These are phyloP conservation scores for Tothia fuscella DNA, from an alignment of 2,329 filamentous ascomycete genomes.

Conservation along the genomic window DNA sequence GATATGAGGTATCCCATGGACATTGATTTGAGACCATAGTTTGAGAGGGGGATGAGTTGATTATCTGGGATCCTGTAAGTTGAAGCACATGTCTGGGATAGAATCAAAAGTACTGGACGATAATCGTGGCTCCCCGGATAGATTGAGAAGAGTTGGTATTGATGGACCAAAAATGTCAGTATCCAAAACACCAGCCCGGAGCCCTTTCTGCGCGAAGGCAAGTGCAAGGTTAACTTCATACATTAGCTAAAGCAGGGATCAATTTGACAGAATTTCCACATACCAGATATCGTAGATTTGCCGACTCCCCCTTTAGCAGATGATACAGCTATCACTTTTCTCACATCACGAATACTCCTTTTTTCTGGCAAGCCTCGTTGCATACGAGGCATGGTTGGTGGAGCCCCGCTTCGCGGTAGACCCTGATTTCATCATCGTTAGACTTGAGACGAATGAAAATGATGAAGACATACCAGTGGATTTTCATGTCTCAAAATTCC, in stretches of 20 bases:
- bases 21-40: slow-evolving; percentile 96
- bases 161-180: slow-evolving; percentile 96
- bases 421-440: slow-evolving; percentile 43
- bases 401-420: slow-evolving; percentile 60
- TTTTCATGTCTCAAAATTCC: slow-evolving; percentile 62
- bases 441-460: not conserved
- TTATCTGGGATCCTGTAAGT: slow-evolving; percentile 43
- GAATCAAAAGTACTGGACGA: slow-evolving; percentile 48
- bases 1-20: slow-evolving; percentile 91
- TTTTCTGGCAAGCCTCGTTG: slow-evolving; percentile 72
- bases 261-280: slow-evolving; percentile 11
- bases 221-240: slow-evolving; percentile 63
- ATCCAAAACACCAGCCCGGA: slow-evolving; percentile 78
- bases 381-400: slow-evolving; percentile 57
- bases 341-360: slow-evolving; percentile 69
- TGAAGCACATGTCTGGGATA: not conserved
- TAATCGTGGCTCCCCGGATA: slow-evolving; percentile 66
- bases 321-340: slow-evolving; percentile 90
- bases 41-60: slow-evolving; percentile 74
- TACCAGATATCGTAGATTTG: slow-evolving; percentile 84
- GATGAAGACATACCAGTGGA: slow-evolving; percentile 49
- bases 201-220: slow-evolving; percentile 69
- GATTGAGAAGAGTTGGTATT: slow-evolving; percentile 77
- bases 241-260: not conserved
- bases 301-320: slow-evolving; percentile 98